Conservation (phyloP, 345 rosid species). For the Salix arbutifolia region DNA sequence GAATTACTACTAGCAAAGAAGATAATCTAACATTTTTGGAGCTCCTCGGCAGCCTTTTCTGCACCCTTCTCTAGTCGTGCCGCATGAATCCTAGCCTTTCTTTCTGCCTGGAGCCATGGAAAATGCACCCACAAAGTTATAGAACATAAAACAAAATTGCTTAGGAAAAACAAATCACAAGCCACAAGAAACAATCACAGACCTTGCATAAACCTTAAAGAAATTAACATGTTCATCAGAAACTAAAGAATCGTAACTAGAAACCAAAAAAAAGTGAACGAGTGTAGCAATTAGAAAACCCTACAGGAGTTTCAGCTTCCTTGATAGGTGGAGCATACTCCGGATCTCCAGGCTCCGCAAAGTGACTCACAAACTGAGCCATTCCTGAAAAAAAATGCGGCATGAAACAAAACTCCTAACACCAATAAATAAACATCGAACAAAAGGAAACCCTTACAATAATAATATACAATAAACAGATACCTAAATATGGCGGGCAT, state of each 20-base stretch:
- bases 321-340: constrained; percentile 83
- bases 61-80: constrained; percentile 77
- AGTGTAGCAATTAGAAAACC: constrained; percentile 8
- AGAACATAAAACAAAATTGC: neutral
- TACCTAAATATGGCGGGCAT: constrained; percentile 74
- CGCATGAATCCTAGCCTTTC: constrained; percentile 75
- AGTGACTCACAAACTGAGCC: constrained; percentile 74
- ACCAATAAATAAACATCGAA: neutral
- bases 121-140: neutral
- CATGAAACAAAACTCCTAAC: neutral
- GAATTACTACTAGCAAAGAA: constrained; percentile 13
- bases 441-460: neutral
- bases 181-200: neutral
- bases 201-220: neutral
- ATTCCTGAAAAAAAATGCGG: constrained; percentile 43
- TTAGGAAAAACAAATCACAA: neutral
- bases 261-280: neutral
- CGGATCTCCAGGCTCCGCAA: constrained; percentile 86
- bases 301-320: constrained; percentile 80
- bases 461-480: neutral
- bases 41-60: constrained; percentile 78
- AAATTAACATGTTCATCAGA: neutral
- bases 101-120: constrained; percentile 45
- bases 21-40: constrained; percentile 52
- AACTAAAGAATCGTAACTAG: neutral